Conservation (phyloP, 768 basidiomycete species). For the Leucogyrophana mollusca region DNA sequence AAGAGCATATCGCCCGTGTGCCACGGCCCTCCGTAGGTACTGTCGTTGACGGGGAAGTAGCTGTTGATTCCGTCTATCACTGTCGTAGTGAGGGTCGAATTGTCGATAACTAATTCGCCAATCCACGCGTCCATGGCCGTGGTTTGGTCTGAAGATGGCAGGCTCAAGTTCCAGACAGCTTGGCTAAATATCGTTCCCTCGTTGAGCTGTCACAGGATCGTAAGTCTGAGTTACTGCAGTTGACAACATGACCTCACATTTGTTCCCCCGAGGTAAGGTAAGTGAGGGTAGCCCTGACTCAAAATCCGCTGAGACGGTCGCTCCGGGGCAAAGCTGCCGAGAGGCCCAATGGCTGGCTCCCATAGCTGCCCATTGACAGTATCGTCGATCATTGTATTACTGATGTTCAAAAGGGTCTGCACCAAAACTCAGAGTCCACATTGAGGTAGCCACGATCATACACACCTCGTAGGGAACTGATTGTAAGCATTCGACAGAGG, state of each 20-base stretch:
- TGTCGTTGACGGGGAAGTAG: conserved; percentile 49
- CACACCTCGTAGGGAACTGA: conserved; percentile 43
- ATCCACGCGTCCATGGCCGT: conserved; percentile 48
- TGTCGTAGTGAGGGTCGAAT: conserved; percentile 42
- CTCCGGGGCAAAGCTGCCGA: conserved; percentile 46
- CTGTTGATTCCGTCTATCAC: conserved; percentile 37
- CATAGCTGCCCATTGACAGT: conserved; percentile 55
- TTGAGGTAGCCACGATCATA: too few relatives aligned
- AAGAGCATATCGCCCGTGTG: conserved; percentile 61
- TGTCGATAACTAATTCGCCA: conserved; percentile 48
- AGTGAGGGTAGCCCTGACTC: conserved; percentile 47
- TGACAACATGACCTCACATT: conserved; percentile 41
- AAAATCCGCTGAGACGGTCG: conserved; percentile 45
- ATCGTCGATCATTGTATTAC: conserved; percentile 41
- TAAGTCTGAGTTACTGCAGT: not conserved
- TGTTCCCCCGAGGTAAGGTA: conserved; percentile 57
- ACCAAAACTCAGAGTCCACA: too few relatives aligned
- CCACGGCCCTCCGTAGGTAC: conserved; percentile 47
- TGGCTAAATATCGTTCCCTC: conserved; percentile 49
- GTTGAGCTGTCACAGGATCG: conserved; percentile 38
- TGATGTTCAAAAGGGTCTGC: conserved; percentile 49
- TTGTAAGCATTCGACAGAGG: conserved; percentile 44
- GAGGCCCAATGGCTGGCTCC: conserved; percentile 54
- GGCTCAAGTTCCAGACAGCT: conserved; percentile 36
- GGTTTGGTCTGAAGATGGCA: conserved; percentile 40